phyloP scores from a whole-genome alignment of 1,284 basidiomycete species.

The Apiotrichum siamense region DNA sequence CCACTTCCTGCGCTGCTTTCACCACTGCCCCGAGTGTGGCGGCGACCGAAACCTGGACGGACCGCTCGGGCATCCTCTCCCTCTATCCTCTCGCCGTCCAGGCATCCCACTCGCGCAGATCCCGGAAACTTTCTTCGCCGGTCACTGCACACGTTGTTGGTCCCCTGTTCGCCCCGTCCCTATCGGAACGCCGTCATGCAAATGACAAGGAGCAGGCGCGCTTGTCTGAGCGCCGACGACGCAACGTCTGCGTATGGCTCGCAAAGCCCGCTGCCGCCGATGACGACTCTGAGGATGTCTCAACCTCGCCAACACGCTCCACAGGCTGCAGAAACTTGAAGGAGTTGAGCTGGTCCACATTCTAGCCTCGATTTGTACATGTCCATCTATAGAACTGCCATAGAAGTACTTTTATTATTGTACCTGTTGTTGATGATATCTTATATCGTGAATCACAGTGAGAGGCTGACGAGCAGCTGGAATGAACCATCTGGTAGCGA shows the following conservation, averaged over 20 bases:
- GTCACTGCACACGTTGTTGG: constrained; percentile 22
- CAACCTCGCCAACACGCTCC: background rate
- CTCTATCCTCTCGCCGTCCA: constrained; percentile 42
- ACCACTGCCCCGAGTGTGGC: constrained; percentile 21
- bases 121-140: background rate
- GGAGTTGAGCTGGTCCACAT: too few relatives aligned
- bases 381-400: too few relatives aligned
- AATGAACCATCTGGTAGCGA: too few relatives aligned
- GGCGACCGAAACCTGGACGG: constrained; percentile 43
- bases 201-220: constrained; percentile 29
- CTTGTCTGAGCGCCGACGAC: constrained; percentile 24
- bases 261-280: constrained; percentile 16
- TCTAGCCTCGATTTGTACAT: too few relatives aligned
- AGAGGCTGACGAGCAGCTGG: too few relatives aligned
- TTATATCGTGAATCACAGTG: too few relatives aligned
- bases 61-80: constrained; percentile 36
- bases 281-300: constrained; percentile 17
- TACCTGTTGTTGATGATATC: too few relatives aligned
- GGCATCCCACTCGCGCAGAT: constrained; percentile 23
- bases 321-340: too few relatives aligned
- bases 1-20: constrained; percentile 1
- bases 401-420: too few relatives aligned
- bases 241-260: constrained; percentile 14
- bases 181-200: constrained; percentile 22
- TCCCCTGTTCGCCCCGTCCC: constrained; percentile 35